phyloP scores from a whole-genome alignment of 306 rosid genomes.

The Vigna mungo region DNA sequence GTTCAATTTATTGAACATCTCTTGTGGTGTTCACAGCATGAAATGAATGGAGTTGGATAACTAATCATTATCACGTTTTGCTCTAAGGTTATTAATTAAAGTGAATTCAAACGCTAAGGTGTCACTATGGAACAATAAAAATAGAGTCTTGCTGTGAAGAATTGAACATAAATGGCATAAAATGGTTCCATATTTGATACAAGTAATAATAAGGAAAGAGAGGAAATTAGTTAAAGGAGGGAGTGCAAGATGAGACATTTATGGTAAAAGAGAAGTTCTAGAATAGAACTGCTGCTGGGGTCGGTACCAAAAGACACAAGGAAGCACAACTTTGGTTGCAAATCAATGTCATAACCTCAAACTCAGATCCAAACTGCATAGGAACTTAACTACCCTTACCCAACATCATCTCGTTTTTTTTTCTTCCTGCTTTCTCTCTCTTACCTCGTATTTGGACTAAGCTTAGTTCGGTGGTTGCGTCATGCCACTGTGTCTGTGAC shows the following conservation, averaged over 20 bases:
- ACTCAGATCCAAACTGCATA: conserved; percentile 53
- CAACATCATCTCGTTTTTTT: conserved; percentile 8
- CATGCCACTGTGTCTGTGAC: conserved; percentile 33
- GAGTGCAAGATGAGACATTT: not conserved
- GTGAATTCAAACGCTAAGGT: not conserved
- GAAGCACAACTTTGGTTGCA: conserved; percentile 47
- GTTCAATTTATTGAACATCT: not conserved
- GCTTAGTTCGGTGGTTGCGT: conserved; percentile 40
- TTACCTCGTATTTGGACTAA: conserved; percentile 26
- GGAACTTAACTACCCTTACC: conserved; percentile 25
- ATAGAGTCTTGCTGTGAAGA: not conserved
- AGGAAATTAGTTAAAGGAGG: not conserved
- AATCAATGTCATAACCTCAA: conserved; percentile 49
- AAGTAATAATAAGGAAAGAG: not conserved
- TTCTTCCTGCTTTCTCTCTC: conserved; percentile 10
- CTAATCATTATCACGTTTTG: conserved; percentile 34
- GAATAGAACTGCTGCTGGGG: conserved; percentile 18
- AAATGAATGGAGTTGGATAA: not conserved
- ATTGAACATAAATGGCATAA: not conserved
- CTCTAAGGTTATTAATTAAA: not conserved
- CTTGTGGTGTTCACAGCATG: not conserved
- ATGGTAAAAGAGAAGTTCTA: conserved; percentile 35
- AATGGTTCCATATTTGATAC: not conserved
- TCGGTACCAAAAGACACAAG: conserved; percentile 12
- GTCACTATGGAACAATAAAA: conserved; percentile 14